Evolutionary conservation across 2,329 filamentous ascomycete genomes (phyloP).

Genomic region (Fusarium sp.): DNA sequence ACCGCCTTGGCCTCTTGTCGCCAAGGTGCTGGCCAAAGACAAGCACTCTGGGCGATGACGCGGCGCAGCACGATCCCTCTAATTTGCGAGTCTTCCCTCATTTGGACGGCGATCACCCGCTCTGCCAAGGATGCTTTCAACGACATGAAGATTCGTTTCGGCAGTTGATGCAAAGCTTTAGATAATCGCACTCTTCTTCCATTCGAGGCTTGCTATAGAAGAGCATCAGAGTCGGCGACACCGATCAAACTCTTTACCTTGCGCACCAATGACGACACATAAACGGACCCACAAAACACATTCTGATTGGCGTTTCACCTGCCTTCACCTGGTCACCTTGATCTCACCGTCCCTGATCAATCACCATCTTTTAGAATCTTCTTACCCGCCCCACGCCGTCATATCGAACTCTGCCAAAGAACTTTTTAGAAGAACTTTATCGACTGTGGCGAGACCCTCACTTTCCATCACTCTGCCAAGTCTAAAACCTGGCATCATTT

Average conservation of each 20-base stretch:
- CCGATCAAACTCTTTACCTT: neutral
- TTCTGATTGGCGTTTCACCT: neutral
- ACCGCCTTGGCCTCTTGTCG: constrained; percentile 12
- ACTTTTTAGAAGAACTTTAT: neutral
- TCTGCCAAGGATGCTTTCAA: constrained; percentile 20
- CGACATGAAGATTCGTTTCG: neutral
- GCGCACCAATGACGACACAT: neutral
- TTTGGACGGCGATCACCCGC: constrained; percentile 27
- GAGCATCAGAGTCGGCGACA: constrained; percentile 2
- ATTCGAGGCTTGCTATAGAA: neutral
- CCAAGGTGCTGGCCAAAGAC: constrained; percentile 17
- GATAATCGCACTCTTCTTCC: neutral
- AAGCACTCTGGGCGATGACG: neutral
- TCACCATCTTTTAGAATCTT: neutral
- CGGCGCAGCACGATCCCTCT: neutral
- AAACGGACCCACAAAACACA: neutral
- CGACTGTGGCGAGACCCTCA: neutral
- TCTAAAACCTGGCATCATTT: neutral
- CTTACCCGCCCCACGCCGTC: neutral
- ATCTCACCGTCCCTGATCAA: constrained; percentile 2
- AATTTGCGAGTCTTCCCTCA: neutral
- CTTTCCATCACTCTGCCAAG: neutral
- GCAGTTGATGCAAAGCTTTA: neutral
- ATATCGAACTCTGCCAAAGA: neutral
- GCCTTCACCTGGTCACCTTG: neutral